A percentile compares a stretch with the other conserved stretches of the same genome.
Conservation (phyloP, 305 asterid genomes). For the Nicotiana rustica region DNA sequence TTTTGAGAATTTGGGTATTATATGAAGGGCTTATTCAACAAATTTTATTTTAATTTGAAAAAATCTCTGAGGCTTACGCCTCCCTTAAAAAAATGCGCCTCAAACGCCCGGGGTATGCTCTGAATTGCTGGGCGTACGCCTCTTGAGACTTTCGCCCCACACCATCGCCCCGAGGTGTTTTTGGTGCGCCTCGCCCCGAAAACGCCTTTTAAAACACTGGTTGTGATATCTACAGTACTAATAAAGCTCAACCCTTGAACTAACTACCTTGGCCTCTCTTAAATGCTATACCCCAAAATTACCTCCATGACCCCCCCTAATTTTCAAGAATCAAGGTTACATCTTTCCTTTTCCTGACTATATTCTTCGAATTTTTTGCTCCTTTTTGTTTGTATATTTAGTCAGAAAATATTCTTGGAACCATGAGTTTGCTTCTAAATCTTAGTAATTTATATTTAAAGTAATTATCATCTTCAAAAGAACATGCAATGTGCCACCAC, state of each 20-base stretch:
- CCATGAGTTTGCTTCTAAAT: neutral
- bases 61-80: too few relatives aligned
- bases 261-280: constrained; percentile 6
- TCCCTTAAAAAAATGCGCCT: too few relatives aligned
- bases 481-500: neutral
- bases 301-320: neutral
- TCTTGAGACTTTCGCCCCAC: too few relatives aligned
- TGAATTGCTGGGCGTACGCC: too few relatives aligned
- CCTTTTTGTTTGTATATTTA: neutral
- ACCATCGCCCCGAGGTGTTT: too few relatives aligned
- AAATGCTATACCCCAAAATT: neutral
- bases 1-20: too few relatives aligned
- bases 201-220: too few relatives aligned
- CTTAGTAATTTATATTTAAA: constrained; percentile 15
- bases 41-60: too few relatives aligned
- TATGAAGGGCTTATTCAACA: too few relatives aligned
- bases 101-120: too few relatives aligned
- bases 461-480: constrained; percentile 17
- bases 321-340: constrained; percentile 6
- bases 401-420: constrained; percentile 3
- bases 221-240: neutral
- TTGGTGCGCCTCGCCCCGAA: too few relatives aligned
- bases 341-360: neutral
- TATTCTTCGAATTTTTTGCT: neutral
- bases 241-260: constrained; percentile 13